A percentile compares a stretch with the other conserved stretches of the same genome.
Conservation (phyloP, 2,329 filamentous ascomycete species). For the Pseudogymnoascus sp. region DNA sequence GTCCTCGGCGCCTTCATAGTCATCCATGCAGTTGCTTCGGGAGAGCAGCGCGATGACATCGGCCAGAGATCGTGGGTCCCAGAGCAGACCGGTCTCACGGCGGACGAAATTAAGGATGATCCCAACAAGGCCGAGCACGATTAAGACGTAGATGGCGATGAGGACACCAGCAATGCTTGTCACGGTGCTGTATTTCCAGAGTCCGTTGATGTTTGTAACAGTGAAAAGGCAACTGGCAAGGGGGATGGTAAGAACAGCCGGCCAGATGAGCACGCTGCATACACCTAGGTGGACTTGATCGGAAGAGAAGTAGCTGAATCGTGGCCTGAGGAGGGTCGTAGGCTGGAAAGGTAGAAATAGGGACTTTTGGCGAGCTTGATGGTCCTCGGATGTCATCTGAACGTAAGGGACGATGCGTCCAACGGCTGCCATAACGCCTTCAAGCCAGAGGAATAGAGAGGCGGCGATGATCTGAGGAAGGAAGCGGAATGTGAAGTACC, state of each 20-base stretch:
- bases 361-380: conserved; percentile 52
- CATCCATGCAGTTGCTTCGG: conserved; percentile 67
- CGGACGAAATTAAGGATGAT: conserved; percentile 59
- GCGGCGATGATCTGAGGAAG: conserved; percentile 72
- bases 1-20: conserved; percentile 64
- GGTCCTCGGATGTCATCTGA: conserved; percentile 61
- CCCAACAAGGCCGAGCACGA: conserved; percentile 50
- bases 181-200: conserved; percentile 75
- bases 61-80: conserved; percentile 77
- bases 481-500: conserved; percentile 83
- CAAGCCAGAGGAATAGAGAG: conserved; percentile 66
- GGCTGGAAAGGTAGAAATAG: conserved; percentile 57
- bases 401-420: conserved; percentile 72
- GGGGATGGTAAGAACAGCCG: conserved; percentile 72
- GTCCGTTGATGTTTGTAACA: conserved; percentile 46
- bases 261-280: conserved; percentile 65
- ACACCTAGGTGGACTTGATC: conserved; percentile 61
- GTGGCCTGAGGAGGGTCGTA: conserved; percentile 61
- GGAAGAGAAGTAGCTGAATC: conserved; percentile 58
- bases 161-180: conserved; percentile 73
- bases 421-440: conserved; percentile 67
- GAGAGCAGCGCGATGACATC: conserved; percentile 74
- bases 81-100: conserved; percentile 67
- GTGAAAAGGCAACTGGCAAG: conserved; percentile 73
- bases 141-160: conserved; percentile 63